A percentile compares a stretch with the other conserved stretches of the same genome.
Conservation (phyloP, 225 moss, liverwort and hornwort species). For the Polytrichum commune region DNA sequence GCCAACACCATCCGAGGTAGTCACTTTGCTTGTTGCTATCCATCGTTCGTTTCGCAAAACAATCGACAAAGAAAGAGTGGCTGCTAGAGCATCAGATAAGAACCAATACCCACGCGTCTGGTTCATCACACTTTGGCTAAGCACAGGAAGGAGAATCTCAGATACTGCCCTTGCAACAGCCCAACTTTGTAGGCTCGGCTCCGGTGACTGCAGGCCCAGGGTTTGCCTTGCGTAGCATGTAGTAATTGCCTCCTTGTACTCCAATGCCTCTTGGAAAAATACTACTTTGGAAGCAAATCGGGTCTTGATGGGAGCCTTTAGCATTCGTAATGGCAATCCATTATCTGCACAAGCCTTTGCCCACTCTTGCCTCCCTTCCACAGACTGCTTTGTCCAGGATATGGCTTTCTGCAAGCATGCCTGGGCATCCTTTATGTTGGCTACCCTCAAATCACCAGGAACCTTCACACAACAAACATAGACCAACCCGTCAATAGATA, state of each 20-base stretch:
- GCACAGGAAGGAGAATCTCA: slow-evolving; percentile 44
- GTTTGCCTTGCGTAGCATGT: slow-evolving; percentile 29
- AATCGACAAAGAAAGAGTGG: slow-evolving; percentile 43
- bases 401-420: slow-evolving; percentile 24
- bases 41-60: slow-evolving; percentile 27
- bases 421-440: slow-evolving; percentile 43
- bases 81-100: slow-evolving; percentile 46
- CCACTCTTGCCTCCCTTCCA: slow-evolving; percentile 47
- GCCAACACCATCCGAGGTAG: slow-evolving; percentile 25
- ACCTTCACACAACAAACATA: slow-evolving; percentile 27
- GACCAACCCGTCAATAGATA: slow-evolving; percentile 1
- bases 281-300: slow-evolving; percentile 40
- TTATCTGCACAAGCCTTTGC: slow-evolving; percentile 40
- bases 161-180: slow-evolving; percentile 36
- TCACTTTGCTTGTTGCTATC: slow-evolving; percentile 18
- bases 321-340: slow-evolving; percentile 29
- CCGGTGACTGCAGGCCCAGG: slow-evolving; percentile 20
- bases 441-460: slow-evolving; percentile 37
- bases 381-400: slow-evolving; percentile 26
- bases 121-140: slow-evolving; percentile 40
- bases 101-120: slow-evolving; percentile 51
- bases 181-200: slow-evolving; percentile 38
- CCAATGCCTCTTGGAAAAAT: slow-evolving; percentile 43
- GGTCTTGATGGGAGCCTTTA: slow-evolving; percentile 43
- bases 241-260: slow-evolving; percentile 40